These are phyloP conservation scores for Penicillium sp. DNA, from an alignment of 2,329 filamentous ascomycete species.

Conservation along the genomic window DNA sequence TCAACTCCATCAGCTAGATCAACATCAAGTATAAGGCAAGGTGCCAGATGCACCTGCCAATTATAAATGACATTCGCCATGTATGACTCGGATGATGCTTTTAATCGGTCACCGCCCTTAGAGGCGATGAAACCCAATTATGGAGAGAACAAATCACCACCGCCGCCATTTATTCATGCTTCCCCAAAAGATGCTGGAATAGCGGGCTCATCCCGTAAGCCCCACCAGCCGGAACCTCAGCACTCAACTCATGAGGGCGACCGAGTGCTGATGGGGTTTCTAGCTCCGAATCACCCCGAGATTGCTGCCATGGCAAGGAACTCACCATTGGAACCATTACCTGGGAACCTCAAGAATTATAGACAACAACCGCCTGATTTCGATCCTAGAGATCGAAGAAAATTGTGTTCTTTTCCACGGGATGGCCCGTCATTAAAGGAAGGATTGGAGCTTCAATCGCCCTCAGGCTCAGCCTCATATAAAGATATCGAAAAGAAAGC, in stretches of 20 bases:
- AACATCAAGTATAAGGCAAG: conserved; percentile 1
- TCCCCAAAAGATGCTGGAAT: conserved; percentile 21
- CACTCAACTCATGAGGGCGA: conserved; percentile 56
- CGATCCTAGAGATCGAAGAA: neutral
- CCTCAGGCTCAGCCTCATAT: neutral
- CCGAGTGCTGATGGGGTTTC: conserved; percentile 62
- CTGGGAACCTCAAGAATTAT: conserved; percentile 33
- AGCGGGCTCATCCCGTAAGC: conserved; percentile 39
- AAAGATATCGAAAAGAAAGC: neutral
- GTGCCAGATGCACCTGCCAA: conserved; percentile 9
- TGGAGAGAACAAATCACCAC: conserved; percentile 26
- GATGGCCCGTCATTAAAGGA: neutral
- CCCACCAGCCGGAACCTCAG: conserved; percentile 27
- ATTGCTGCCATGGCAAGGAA: conserved; percentile 60
- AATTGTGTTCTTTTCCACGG: neutral
- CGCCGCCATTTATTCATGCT: conserved; percentile 36
- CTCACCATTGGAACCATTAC: conserved; percentile 45
- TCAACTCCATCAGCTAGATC: neutral
- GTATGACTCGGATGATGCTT: conserved; percentile 44
- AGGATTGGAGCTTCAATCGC: neutral
- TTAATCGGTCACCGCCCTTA: conserved; percentile 40
- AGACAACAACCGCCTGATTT: conserved; percentile 1
- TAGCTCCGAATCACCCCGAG: conserved; percentile 65
- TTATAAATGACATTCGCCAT: conserved; percentile 38
- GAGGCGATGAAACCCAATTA: conserved; percentile 33